These are phyloP conservation scores for Salix exigua DNA, from an alignment of 345 rosid genomes.

Conservation along the genomic window DNA sequence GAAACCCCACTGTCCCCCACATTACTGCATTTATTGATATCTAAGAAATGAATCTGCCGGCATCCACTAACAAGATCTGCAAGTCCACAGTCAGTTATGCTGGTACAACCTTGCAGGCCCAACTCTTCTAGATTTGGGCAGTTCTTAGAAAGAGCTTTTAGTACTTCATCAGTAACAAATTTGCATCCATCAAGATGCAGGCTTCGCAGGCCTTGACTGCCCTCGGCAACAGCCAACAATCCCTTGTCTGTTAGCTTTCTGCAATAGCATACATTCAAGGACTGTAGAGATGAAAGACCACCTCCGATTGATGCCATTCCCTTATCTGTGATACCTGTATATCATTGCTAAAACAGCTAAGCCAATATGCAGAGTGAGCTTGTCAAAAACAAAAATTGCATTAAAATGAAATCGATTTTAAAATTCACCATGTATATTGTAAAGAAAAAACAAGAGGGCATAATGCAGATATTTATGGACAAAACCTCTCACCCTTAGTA, in stretches of 20 bases:
- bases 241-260: slow-evolving; percentile 86
- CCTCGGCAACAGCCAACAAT: slow-evolving; percentile 64
- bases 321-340: slow-evolving; percentile 71
- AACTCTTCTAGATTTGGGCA: slow-evolving; percentile 59
- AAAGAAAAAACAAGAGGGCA: too few species aligned
- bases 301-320: slow-evolving; percentile 67
- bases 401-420: not conserved
- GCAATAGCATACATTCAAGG: slow-evolving; percentile 80
- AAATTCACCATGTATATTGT: not conserved
- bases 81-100: slow-evolving; percentile 64
- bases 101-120: slow-evolving; percentile 74
- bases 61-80: slow-evolving; percentile 67
- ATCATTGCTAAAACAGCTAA: not conserved
- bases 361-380: not conserved
- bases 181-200: slow-evolving; percentile 75
- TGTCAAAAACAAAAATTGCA: not conserved
- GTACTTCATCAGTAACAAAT: slow-evolving; percentile 48
- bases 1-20: slow-evolving; percentile 71
- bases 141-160: slow-evolving; percentile 52
- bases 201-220: slow-evolving; percentile 57
- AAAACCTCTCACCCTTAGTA: not conserved
- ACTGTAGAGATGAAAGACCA: slow-evolving; percentile 66
- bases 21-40: slow-evolving; percentile 75
- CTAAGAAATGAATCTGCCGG: slow-evolving; percentile 50
- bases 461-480: not conserved